Evolutionary conservation across 148 eudicot species (phyloP), one percentile per base, ranked within the genome.

Genomic region (Polygonum maritimum): DNA sequence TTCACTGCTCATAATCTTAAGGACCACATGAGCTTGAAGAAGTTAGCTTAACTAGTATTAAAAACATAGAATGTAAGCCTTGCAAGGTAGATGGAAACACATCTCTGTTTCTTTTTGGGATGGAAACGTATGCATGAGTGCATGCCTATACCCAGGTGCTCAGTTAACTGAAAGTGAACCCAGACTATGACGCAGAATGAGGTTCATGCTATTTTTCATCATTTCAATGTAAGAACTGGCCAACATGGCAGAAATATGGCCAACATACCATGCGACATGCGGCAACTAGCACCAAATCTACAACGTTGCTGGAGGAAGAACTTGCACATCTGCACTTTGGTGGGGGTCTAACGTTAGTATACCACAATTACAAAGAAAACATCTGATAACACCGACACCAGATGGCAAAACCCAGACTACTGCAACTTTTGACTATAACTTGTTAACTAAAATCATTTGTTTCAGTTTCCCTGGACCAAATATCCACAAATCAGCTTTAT

Each of bases 181-280:
- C 44, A 4, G 15, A 67, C 71, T 38, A 15, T 67, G 45, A 67
- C 21, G 36, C 44, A 67, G 71, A 41, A 67, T 15, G 45, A 36
- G 41, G 71, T 14, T 35, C 41, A 67, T 16, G 44, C 44, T 67
- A 67, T 67, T 67, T 67, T 26, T 36, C n/a, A 67, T 67, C 19
- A 65, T 65, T 7, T 67, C 45, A 67, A 35, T 67, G 71, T 36
- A 67, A 67, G 71, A 67, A 67, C 71, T 67, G 22, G 51, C 74
- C 81, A 70, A 80, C 82, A 77, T 26, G 71, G 82, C 82, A 77
- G 79, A 81, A 82, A 79, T 67, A 73, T 74, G 77, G 81, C 84
- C 82, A 82, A 92, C 97, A 89, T 90, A 94, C 98, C 98, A 94
- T 94, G 98, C 57, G 98, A 94, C 77, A 85, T 83, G 89, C 98